These are phyloP conservation scores for Camellia lanceoleosa DNA, from an alignment of 148 eudicot genomes.

Conservation along the genomic window DNA sequence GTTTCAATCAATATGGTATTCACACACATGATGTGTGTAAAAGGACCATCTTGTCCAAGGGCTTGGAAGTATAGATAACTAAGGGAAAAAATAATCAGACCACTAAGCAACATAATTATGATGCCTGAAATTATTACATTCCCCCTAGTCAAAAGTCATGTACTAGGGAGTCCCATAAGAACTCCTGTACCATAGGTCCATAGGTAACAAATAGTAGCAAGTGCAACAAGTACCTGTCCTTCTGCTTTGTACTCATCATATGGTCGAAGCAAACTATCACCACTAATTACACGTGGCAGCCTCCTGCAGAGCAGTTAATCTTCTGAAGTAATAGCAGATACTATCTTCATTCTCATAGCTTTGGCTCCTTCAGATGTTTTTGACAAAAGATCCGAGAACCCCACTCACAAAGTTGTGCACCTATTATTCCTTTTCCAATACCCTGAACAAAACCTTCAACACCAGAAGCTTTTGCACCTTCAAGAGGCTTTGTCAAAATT, in stretches of 20 bases:
- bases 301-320: constrained; percentile 92
- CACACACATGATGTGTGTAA: background rate
- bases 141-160: background rate
- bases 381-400: constrained; percentile 83
- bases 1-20: background rate
- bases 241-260: constrained; percentile 81
- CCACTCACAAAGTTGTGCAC: constrained; percentile 98
- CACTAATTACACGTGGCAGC: constrained; percentile 87
- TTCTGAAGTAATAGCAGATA: constrained; percentile 92
- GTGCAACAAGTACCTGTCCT: constrained; percentile 67
- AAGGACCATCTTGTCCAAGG: background rate
- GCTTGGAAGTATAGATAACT: background rate
- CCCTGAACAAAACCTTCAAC: constrained; percentile 98
- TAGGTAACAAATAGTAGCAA: background rate
- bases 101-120: background rate
- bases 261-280: constrained; percentile 90
- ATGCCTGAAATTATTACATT: background rate
- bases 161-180: background rate
- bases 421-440: constrained; percentile 95
- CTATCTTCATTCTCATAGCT: constrained; percentile 94
- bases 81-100: background rate
- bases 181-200: background rate
- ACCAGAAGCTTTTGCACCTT: constrained; percentile 96
- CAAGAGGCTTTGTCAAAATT: constrained; percentile 92
- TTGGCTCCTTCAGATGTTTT: constrained; percentile 99